phyloP scores from a whole-genome alignment of 352 stramenopile species.

The Pythium volutum region DNA sequence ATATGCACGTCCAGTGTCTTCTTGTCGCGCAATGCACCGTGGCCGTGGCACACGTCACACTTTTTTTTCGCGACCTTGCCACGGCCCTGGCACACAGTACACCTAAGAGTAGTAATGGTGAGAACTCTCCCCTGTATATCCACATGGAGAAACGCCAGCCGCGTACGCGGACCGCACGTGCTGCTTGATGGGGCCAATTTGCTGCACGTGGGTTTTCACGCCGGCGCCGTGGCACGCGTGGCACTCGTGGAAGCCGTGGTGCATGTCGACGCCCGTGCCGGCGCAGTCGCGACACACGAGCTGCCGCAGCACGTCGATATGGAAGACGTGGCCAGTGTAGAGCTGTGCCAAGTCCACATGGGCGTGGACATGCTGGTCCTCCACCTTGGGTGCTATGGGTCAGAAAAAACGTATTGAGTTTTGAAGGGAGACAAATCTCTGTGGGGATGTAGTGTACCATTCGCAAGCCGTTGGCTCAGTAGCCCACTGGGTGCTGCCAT shows the following conservation, averaged over 20 bases:
- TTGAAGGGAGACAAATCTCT: neutral
- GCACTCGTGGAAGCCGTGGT: slow-evolving; percentile 38
- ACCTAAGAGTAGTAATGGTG: slow-evolving; percentile 15
- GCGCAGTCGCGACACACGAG: slow-evolving; percentile 41
- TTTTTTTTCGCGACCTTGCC: slow-evolving; percentile 37
- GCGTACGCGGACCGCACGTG: slow-evolving; percentile 36
- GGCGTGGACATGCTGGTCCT: slow-evolving; percentile 31
- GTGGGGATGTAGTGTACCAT: slow-evolving; percentile 1
- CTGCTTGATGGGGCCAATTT: slow-evolving; percentile 39
- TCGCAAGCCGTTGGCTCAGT: slow-evolving; percentile 16
- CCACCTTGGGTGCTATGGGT: slow-evolving; percentile 32
- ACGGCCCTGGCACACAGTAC: slow-evolving; percentile 35
- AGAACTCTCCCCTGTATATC: neutral
- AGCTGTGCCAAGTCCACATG: slow-evolving; percentile 37
- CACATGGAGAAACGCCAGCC: neutral
- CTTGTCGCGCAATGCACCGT: slow-evolving; percentile 24
- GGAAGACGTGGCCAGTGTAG: slow-evolving; percentile 28
- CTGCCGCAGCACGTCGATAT: slow-evolving; percentile 29
- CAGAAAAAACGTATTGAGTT: neutral
- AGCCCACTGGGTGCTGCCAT: slow-evolving; percentile 12
- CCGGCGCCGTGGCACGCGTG: slow-evolving; percentile 38
- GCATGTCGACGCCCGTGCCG: slow-evolving; percentile 34
- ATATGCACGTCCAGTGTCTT: slow-evolving; percentile 28
- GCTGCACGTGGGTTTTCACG: slow-evolving; percentile 33
- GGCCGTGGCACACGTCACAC: slow-evolving; percentile 33